Conservation (phyloP, 1,284 basidiomycete species). For the Bjerkandera adusta region DNA sequence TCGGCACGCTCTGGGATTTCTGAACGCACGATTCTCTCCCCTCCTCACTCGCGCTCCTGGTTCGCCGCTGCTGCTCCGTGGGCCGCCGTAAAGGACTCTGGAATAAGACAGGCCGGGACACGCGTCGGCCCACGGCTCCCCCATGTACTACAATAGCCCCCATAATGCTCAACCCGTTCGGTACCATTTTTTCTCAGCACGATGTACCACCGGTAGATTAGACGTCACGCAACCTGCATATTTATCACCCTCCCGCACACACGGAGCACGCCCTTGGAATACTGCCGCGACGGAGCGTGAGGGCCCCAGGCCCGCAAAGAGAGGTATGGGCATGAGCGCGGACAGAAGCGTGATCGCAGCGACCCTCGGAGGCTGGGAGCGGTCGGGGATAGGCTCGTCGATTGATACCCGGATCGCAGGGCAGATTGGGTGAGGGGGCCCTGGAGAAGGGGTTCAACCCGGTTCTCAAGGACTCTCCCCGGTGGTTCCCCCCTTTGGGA, state of each 20-base stretch:
- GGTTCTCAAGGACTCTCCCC: not conserved
- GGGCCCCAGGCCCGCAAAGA: too few species aligned
- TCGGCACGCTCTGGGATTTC: constrained; percentile 75
- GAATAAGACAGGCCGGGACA: too few species aligned
- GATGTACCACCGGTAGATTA: constrained; percentile 5
- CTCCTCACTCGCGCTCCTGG: not conserved
- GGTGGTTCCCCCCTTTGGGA: not conserved
- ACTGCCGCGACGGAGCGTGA: too few species aligned
- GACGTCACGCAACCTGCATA: constrained; percentile 3
- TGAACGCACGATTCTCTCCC: constrained; percentile 8
- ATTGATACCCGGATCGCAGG: constrained; percentile 1
- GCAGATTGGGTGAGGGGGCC: constrained; percentile 1
- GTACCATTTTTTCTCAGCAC: not conserved
- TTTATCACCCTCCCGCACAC: constrained; percentile 2
- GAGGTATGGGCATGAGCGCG: too few species aligned
- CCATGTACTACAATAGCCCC: constrained; percentile 2
- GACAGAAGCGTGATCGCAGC: not conserved
- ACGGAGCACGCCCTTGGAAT: too few species aligned
- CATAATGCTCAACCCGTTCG: constrained; percentile 1
- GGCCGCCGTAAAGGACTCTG: too few species aligned
- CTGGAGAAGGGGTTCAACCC: not conserved
- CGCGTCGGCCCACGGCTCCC: too few species aligned
- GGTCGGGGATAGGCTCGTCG: not conserved
- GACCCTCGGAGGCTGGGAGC: not conserved
- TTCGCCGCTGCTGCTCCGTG: not conserved